Conservation (phyloP, 1,139 yeast species). For the Suzukiozyma palmioleophila region DNA sequence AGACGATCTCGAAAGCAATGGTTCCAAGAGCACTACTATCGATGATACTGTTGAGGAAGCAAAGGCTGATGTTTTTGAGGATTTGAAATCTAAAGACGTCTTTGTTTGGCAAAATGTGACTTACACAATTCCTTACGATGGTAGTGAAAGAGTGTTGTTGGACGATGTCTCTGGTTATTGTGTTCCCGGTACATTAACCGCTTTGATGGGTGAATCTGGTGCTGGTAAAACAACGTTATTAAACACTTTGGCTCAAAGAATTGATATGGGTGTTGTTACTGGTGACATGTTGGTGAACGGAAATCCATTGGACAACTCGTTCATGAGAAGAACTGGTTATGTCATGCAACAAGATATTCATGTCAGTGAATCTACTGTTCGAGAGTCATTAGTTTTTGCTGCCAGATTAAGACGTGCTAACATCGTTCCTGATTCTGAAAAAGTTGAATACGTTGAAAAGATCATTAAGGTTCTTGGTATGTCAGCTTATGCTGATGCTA, state of each 20-base stretch:
- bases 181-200: conserved; percentile 67
- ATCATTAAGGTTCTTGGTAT: conserved; percentile 53
- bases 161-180: conserved; percentile 61
- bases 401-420: conserved; percentile 57
- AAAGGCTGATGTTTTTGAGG: conserved; percentile 29
- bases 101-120: conserved; percentile 43
- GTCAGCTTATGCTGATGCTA: conserved; percentile 59
- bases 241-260: conserved; percentile 56
- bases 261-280: conserved; percentile 54
- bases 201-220: conserved; percentile 70
- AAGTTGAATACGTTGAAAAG: conserved; percentile 55
- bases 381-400: conserved; percentile 58
- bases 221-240: conserved; percentile 66
- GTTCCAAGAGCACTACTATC: conserved; percentile 23
- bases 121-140: conserved; percentile 37
- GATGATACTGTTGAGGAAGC: conserved; percentile 21
- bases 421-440: conserved; percentile 25
- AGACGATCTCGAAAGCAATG: conserved; percentile 11
- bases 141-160: conserved; percentile 44
- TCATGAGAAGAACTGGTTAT: conserved; percentile 60
- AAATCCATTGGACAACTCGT: conserved; percentile 44
- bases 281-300: conserved; percentile 67
- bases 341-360: conserved; percentile 66
- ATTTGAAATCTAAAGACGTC: conserved; percentile 25
- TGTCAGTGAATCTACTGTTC: conserved; percentile 51